A percentile compares a stretch with the other conserved stretches of the same genome.
Conservation (phyloP, 257 asterid species). For the Solanum acaule region DNA sequence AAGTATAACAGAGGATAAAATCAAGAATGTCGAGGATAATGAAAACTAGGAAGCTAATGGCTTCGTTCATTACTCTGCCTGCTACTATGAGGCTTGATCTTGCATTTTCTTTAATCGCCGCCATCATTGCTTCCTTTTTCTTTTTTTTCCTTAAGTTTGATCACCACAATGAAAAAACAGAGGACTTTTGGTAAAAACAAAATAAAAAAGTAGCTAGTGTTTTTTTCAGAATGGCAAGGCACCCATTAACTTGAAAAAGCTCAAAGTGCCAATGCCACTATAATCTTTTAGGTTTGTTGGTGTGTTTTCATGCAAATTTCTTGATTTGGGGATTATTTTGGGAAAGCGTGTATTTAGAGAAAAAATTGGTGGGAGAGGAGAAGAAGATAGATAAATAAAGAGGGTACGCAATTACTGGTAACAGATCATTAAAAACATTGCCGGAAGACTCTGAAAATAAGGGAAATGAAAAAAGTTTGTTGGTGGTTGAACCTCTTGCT, state of each 20-base stretch:
- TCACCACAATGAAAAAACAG: not conserved
- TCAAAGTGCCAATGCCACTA: not conserved
- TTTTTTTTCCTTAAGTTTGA: not conserved
- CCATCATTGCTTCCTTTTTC: not conserved
- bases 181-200: not conserved
- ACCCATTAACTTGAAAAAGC: not conserved
- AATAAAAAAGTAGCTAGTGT: not conserved
- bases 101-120: conserved; percentile 8
- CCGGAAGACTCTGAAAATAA: not conserved
- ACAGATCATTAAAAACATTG: conserved; percentile 22
- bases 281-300: not conserved
- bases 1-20: conserved; percentile 49
- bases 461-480: conserved; percentile 14
- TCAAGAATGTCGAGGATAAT: conserved; percentile 51
- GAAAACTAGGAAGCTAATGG: conserved; percentile 50
- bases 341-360: conserved; percentile 6
- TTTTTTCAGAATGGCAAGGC: not conserved
- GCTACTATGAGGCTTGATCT: conserved; percentile 11
- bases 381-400: not conserved
- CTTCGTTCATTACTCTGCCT: conserved; percentile 37
- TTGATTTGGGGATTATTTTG: not conserved
- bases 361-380: not conserved
- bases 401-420: conserved; percentile 21
- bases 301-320: not conserved
- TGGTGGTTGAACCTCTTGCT: conserved; percentile 19